Evolutionary conservation across 345 rosid species (phyloP).

Genomic region (Brassica juncea): DNA sequence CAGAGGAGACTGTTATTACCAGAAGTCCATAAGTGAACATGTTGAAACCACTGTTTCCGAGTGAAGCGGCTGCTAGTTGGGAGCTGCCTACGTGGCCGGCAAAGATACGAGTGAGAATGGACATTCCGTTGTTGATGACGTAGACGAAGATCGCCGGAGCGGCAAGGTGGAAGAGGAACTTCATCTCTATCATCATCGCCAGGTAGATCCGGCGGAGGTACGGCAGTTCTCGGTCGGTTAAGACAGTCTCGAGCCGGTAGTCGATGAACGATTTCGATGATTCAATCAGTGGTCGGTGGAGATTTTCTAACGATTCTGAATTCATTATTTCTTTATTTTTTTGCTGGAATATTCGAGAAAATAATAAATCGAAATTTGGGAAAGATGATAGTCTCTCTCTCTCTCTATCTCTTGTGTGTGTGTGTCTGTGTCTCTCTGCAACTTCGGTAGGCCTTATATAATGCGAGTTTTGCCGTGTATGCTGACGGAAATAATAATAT

Average conservation of each 20-base stretch:
- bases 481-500: constrained; percentile 26
- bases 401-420: not conserved
- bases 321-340: constrained; percentile 14
- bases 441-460: constrained; percentile 23
- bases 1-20: constrained; percentile 37
- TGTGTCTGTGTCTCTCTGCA: constrained; percentile 17
- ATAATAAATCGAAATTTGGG: constrained; percentile 8
- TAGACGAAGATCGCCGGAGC: constrained; percentile 62
- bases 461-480: constrained; percentile 32
- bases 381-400: not conserved
- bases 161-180: constrained; percentile 49
- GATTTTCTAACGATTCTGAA: constrained; percentile 38
- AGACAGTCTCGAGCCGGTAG: constrained; percentile 52
- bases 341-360: not conserved
- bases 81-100: constrained; percentile 55
- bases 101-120: constrained; percentile 61
- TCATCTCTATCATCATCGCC: constrained; percentile 58
- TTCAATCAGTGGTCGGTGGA: constrained; percentile 36
- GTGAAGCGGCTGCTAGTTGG: constrained; percentile 53
- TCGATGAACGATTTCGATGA: constrained; percentile 38
- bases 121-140: constrained; percentile 55
- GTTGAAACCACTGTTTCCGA: constrained; percentile 55
- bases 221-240: constrained; percentile 45
- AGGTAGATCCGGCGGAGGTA: constrained; percentile 28
- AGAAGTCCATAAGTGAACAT: constrained; percentile 48